Base-by-base conservation (phyloP, 306 rosid genomes). In the Rosa chinensis region DNA sequence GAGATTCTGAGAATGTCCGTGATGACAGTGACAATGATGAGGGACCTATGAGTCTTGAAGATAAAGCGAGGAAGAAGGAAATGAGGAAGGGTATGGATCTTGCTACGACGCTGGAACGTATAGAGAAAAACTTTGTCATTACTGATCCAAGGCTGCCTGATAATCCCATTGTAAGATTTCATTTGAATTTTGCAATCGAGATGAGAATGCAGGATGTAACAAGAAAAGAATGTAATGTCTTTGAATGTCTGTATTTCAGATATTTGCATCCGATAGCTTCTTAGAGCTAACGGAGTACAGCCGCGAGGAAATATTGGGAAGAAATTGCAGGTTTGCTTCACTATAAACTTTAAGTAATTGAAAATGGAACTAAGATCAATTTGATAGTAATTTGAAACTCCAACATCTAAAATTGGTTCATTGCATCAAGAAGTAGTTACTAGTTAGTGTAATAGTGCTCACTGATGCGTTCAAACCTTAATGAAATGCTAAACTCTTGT, bases 61-160 rank as follows among this genome's bases (percentile, higher is more conserved):
- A 73, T 80, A 95, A 82, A 84, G 87, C 70, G 73, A 87, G 90
- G 44, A 90, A 84, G 59, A 95, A 88, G 85, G 97, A 91, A 81
- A 95, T 89, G 93, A 82, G 98, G 77, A 95, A 91, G 87, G 99
- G 98, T 85, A 86, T 95, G 78, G 99, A 95, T 88, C 93, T 95
- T 76, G 99, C 99, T 32, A 95, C 99, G 20, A 95, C 99, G 13
- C 97, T 95, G 8, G 99, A 95, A 79, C 98, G 99, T 78, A 95
- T 95, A 11, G 99, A 95, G 92, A 95, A 95, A 78, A 95, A 95
- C 83, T 95, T 95, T 73, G 99, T 95, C 86, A 91, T 95, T 73
- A 91, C 99, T n/a, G 99, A 95, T 88, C 99, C 99, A 40, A 88
- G 99, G 84, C 89, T 95, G 75, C 99, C 99, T 67, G 98, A 95